Base-by-base conservation (phyloP, 768 basidiomycete genomes). In the Tephrocybe sp. region DNA sequence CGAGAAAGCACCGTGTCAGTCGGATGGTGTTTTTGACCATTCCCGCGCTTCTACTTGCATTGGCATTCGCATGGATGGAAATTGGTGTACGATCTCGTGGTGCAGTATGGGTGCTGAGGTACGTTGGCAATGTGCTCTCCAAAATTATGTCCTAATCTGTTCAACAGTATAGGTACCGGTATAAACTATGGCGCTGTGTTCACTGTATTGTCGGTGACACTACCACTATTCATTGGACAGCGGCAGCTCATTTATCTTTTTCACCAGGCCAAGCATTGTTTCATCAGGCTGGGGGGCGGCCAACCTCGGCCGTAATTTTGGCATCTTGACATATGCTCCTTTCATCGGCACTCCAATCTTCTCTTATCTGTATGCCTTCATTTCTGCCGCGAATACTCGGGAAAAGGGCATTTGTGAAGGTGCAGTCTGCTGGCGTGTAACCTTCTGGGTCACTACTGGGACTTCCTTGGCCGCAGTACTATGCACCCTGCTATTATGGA, bases 221-320 rank as follows among this genome's bases (percentile, higher is more conserved):
- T 26, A 1, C 7, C 13, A 18, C 18, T 38, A 28, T 52, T 22
- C 21, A 42, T 25, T 1, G 15, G 21, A 38, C 0, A 5, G 6
- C 9, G 30, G 26, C 46, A n/a, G n/a, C 34, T 47, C 9, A 11
- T 27, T 25, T 44, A 8, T n/a, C 31, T 16, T 38, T 42, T 27
- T 52, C 31, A n/a, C 25, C 55, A 88, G 86, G 11, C 89, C 90
- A 2, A 82, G 86, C 45, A 75, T 92, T 24, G 67, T 89, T 4
- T 80, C 84, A 2, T 74, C 84, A 1, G 73, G 87, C 19, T 92
- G 88, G 87, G 90, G 90, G 11, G 62, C 76, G 22, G 60, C 72
- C n/a, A 77, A 88, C 53, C 69, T 84, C 4, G 90, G 83, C 8
- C 80, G 90, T 49, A 92, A 92, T 64, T 92, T 82, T 51, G 88